Conservation (phyloP, 2,329 filamentous ascomycete species). For the Fusarium denticulatum region DNA sequence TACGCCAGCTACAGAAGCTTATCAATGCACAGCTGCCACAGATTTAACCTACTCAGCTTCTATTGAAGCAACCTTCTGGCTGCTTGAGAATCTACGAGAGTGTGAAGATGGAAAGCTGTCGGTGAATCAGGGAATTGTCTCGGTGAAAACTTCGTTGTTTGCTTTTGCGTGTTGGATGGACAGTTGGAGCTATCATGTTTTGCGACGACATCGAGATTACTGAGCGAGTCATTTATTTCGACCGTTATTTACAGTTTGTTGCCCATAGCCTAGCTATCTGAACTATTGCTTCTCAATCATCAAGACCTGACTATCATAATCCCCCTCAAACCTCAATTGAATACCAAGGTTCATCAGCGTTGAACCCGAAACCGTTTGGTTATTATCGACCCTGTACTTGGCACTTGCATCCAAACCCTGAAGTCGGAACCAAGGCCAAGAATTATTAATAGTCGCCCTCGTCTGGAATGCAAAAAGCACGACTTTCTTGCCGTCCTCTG, state of each 20-base stretch:
- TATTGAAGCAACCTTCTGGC: accelerated
- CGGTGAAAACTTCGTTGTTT: accelerated
- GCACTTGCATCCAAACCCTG: constrained; percentile 66
- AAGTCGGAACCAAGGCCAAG: constrained; percentile 63
- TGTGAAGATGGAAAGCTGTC: accelerated
- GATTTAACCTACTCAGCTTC: neutral
- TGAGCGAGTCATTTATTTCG: neutral
- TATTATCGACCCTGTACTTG: constrained; percentile 63
- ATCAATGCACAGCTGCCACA: constrained; percentile 27
- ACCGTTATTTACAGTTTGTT: neutral
- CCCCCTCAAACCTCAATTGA: constrained; percentile 60
- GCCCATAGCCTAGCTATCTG: accelerated
- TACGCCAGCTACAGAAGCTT: constrained; percentile 43
- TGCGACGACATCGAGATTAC: accelerated
- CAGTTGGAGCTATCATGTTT: accelerated
- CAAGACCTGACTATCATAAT: constrained; percentile 68
- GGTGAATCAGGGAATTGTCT: accelerated
- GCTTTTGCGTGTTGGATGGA: neutral
- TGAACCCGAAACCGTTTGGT: constrained; percentile 63
- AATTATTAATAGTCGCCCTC: constrained; percentile 58
- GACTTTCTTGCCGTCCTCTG: constrained; percentile 58
- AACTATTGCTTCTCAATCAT: constrained; percentile 57
- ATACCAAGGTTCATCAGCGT: constrained; percentile 72
- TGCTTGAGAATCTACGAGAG: accelerated
- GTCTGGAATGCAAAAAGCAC: constrained; percentile 72